phyloP scores from a whole-genome alignment of 257 asterid genomes.

The Petunia secreta region DNA sequence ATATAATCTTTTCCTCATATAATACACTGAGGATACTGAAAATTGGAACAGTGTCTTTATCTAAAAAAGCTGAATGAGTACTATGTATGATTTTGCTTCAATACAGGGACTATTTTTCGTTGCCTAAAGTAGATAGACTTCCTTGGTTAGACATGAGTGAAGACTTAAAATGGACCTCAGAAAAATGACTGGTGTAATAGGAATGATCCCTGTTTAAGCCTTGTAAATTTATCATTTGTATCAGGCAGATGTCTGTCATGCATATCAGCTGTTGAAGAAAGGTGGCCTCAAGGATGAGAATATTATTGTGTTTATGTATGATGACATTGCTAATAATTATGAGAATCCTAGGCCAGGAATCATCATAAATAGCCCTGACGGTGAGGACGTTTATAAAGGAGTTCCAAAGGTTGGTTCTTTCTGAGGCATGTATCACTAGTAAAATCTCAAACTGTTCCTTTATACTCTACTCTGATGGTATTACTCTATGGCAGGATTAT shows the following conservation, averaged over 20 bases:
- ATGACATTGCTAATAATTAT: slow-evolving; percentile 74
- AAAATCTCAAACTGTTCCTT: slow-evolving; percentile 19
- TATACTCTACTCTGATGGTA: slow-evolving; percentile 29
- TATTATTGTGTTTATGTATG: slow-evolving; percentile 83
- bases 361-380: slow-evolving; percentile 83
- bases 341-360: slow-evolving; percentile 93
- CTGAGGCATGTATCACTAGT: slow-evolving; percentile 19
- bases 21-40: not conserved
- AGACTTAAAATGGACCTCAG: not conserved
- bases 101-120: not conserved
- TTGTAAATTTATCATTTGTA: slow-evolving; percentile 20
- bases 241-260: slow-evolving; percentile 95
- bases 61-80: not conserved
- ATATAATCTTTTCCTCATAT: not conserved
- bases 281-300: slow-evolving; percentile 94
- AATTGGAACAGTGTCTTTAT: not conserved
- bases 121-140: not conserved
- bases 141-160: not conserved
- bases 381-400: slow-evolving; percentile 81
- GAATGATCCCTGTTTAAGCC: not conserved
- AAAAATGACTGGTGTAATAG: not conserved
- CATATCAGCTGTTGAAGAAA: slow-evolving; percentile 77
- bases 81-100: not conserved
- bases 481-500: slow-evolving; percentile 66
- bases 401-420: slow-evolving; percentile 79